Conservation (phyloP, 2,329 filamentous ascomycete species). For the Chaetomium sp. region DNA sequence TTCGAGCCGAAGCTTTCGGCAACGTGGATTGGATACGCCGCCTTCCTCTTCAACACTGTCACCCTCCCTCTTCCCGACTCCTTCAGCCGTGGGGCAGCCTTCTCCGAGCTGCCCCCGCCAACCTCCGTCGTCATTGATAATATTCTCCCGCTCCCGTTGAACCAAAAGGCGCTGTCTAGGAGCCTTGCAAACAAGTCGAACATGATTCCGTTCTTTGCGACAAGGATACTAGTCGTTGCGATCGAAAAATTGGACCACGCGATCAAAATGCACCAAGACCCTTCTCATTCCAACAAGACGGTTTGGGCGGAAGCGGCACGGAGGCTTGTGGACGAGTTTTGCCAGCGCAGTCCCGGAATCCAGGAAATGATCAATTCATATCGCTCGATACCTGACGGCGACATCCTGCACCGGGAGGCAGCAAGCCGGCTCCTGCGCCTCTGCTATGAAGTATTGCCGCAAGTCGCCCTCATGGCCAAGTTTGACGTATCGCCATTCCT, state of each 20-base stretch:
- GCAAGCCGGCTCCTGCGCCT: constrained; percentile 70
- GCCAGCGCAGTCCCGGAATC: constrained; percentile 69
- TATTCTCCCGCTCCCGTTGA: constrained; percentile 76
- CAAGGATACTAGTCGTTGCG: constrained; percentile 70
- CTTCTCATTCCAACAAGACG: constrained; percentile 30
- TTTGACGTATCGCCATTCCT: constrained; percentile 82
- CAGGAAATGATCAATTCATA: constrained; percentile 74
- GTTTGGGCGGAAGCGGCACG: constrained; percentile 66
- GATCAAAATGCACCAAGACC: constrained; percentile 53
- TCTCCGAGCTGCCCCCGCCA: constrained; percentile 66
- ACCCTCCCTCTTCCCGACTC: constrained; percentile 64
- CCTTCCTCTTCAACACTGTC: constrained; percentile 78
- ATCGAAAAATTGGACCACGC: constrained; percentile 69
- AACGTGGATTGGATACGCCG: constrained; percentile 91
- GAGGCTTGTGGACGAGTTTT: constrained; percentile 67
- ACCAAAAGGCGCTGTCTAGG: constrained; percentile 68
- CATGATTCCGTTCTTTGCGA: constrained; percentile 76
- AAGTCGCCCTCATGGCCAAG: constrained; percentile 71
- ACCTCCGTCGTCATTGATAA: constrained; percentile 75
- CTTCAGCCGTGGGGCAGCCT: constrained; percentile 61
- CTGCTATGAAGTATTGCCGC: constrained; percentile 80
- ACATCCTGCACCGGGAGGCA: constrained; percentile 70
- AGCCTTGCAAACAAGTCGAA: constrained; percentile 74
- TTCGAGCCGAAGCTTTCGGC: constrained; percentile 89
- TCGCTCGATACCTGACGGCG: constrained; percentile 59